Evolutionary conservation across 2,329 filamentous ascomycete species (phyloP).

Genomic region (Pestalotiopsis sp.): DNA sequence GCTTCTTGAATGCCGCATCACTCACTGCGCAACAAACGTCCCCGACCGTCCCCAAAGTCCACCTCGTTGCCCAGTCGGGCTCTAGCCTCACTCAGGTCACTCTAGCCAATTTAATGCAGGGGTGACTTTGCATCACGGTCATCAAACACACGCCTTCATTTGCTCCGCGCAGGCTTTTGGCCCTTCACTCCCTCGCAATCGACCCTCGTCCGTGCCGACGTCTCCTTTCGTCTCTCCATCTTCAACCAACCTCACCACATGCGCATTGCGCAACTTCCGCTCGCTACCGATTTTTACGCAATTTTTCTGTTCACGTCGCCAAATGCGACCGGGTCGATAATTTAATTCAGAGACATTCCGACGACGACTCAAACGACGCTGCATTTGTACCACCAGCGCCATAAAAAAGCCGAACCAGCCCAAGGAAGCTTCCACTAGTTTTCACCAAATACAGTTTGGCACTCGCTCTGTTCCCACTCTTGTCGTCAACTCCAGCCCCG

Average conservation of each 20-base stretch:
- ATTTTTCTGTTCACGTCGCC: neutral
- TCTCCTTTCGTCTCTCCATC: slow-evolving; percentile 17
- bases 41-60: neutral
- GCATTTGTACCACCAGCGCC: neutral
- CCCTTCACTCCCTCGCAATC: neutral
- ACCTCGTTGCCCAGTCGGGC: neutral
- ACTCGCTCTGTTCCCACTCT: neutral
- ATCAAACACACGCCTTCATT: slow-evolving; percentile 10
- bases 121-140: neutral
- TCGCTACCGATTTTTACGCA: slow-evolving; percentile 17
- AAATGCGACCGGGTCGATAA: slow-evolving; percentile 4
- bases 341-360: neutral
- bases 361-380: neutral
- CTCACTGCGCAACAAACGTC: neutral
- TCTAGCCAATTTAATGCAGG: slow-evolving; percentile 5
- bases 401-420: neutral
- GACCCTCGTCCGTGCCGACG: slow-evolving; percentile 15
- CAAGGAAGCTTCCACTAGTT: slow-evolving; percentile 6
- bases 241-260: slow-evolving; percentile 14
- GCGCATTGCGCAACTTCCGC: slow-evolving; percentile 31
- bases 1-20: neutral
- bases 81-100: neutral
- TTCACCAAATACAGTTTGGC: neutral
- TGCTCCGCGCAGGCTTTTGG: neutral
- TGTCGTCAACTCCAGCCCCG: neutral